A percentile compares a stretch with the other conserved stretches of the same genome.
Conservation (phyloP, 2,329 filamentous ascomycete species). For the Penicillium sp. region DNA sequence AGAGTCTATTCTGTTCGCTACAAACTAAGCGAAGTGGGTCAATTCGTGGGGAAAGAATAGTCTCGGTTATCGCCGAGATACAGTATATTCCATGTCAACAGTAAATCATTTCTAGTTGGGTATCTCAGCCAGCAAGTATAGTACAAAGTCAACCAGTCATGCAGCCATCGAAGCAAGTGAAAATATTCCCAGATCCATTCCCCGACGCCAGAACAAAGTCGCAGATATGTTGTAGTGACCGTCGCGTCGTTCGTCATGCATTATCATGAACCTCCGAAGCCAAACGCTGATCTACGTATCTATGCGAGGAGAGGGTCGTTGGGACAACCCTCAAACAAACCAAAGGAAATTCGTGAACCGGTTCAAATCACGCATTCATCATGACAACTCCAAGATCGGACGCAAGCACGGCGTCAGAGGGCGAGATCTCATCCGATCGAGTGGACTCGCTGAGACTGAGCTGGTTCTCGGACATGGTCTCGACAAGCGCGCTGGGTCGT, state of each 20-base stretch:
- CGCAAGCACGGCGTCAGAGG: slow-evolving; percentile 22
- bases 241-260: slow-evolving; percentile 18
- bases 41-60: too few relatives aligned
- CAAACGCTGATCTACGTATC: slow-evolving; percentile 16
- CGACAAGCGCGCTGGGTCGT: slow-evolving; percentile 27
- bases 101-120: slow-evolving; percentile 18
- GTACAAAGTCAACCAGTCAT: slow-evolving; percentile 22
- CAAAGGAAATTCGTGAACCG: slow-evolving; percentile 19
- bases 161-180: slow-evolving; percentile 11
- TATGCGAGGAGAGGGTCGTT: slow-evolving; percentile 13
- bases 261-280: slow-evolving; percentile 13
- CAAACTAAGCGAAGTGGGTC: too few relatives aligned
- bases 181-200: slow-evolving; percentile 3
- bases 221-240: slow-evolving; percentile 12
- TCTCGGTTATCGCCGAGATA: too few relatives aligned
- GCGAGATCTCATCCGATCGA: slow-evolving; percentile 14
- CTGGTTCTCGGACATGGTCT: slow-evolving; percentile 32
- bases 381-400: slow-evolving; percentile 28
- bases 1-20: too few relatives aligned
- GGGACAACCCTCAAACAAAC: slow-evolving; percentile 2
- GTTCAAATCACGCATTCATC: slow-evolving; percentile 30
- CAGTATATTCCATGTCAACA: slow-evolving; percentile 10
- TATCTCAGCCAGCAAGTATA: slow-evolving; percentile 25
- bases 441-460: slow-evolving; percentile 27
- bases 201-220: slow-evolving; percentile 9